phyloP scores from a whole-genome alignment of 2,329 filamentous ascomycete genomes.

The Talaromyces sp. region DNA sequence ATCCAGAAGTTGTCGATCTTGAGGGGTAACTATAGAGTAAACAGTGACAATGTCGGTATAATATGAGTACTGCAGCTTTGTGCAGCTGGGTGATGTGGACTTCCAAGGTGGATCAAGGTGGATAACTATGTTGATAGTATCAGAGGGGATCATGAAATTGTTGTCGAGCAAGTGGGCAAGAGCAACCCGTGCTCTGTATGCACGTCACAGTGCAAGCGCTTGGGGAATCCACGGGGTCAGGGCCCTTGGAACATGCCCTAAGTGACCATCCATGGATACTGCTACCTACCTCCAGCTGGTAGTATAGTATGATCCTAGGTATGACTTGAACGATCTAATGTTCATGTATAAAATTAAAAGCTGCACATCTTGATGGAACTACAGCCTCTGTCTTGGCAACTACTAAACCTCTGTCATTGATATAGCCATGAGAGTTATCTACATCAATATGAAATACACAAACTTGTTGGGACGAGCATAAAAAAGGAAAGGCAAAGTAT shows the following conservation, averaged over 20 bases:
- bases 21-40: slow-evolving; percentile 9
- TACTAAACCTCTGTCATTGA: too few species aligned
- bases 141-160: not conserved
- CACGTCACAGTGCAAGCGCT: not conserved
- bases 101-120: not conserved
- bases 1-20: not conserved
- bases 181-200: too few species aligned
- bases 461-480: not conserved
- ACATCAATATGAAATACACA: not conserved
- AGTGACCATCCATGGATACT: too few species aligned
- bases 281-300: too few species aligned
- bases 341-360: too few species aligned
- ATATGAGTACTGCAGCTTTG: not conserved
- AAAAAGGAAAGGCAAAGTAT: slow-evolving; percentile 1
- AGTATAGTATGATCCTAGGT: too few species aligned
- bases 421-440: too few species aligned
- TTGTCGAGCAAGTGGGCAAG: not conserved
- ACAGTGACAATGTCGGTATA: not conserved
- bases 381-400: too few species aligned
- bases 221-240: too few species aligned
- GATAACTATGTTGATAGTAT: not conserved
- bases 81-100: not conserved
- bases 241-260: too few species aligned
- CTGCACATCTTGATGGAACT: too few species aligned
- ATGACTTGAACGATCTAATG: too few species aligned